A percentile compares a stretch with the other conserved stretches of the same genome.
phyloP scores from a whole-genome alignment of 352 stramenopile species.

The Globisporangium middletonii region DNA sequence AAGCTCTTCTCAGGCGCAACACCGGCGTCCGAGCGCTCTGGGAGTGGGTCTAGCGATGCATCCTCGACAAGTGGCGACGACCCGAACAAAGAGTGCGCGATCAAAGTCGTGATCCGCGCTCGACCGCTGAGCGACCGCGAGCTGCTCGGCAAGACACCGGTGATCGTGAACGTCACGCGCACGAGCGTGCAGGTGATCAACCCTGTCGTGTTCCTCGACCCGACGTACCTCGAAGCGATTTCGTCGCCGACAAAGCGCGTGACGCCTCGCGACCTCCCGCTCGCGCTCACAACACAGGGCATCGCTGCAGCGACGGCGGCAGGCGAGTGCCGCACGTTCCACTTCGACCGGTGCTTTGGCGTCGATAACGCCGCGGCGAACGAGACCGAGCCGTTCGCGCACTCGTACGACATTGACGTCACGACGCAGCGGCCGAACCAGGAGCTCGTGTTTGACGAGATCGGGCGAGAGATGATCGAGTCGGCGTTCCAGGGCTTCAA shows the following conservation, averaged over 20 bases:
- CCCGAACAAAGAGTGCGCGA: constrained; percentile 32
- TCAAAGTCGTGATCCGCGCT: constrained; percentile 71
- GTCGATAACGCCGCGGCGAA: constrained; percentile 22
- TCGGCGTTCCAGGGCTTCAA: constrained; percentile 81
- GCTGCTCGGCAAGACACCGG: constrained; percentile 31
- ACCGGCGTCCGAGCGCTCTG: not conserved
- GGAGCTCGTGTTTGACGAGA: constrained; percentile 70
- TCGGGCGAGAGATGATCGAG: constrained; percentile 62
- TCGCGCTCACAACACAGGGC: constrained; percentile 23
- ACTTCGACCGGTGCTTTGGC: constrained; percentile 78
- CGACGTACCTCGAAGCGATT: constrained; percentile 38
- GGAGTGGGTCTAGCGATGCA: not conserved
- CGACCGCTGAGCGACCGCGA: constrained; percentile 61
- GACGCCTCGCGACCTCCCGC: constrained; percentile 14
- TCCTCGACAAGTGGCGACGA: constrained; percentile 10
- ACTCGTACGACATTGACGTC: constrained; percentile 34
- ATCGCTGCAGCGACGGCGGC: constrained; percentile 28
- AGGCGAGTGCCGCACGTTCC: constrained; percentile 59
- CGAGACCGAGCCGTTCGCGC: constrained; percentile 30
- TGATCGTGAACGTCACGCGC: constrained; percentile 49
- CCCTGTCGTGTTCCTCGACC: constrained; percentile 50
- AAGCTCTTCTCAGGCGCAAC: constrained; percentile 12
- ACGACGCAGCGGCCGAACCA: constrained; percentile 52
- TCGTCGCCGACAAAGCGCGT: constrained; percentile 19
- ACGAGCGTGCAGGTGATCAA: constrained; percentile 58